Conservation (phyloP, 1,284 basidiomycete species). For the Flammula alnicola region DNA sequence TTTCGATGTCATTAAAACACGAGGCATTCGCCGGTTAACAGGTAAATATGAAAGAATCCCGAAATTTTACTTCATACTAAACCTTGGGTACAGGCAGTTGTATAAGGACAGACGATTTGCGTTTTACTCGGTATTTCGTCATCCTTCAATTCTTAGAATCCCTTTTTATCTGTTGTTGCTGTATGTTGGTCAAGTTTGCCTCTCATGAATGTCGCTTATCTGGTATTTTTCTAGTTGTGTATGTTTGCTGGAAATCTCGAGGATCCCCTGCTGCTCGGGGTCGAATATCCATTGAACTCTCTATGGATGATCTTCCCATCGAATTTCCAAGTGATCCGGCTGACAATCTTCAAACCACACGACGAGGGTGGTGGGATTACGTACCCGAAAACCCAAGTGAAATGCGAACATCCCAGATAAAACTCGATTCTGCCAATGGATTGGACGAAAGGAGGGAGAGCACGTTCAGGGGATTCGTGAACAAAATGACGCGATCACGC, state of each 20-base stretch:
- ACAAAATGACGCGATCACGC: background rate
- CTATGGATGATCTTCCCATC: slow-evolving; percentile 44
- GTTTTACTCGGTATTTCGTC: slow-evolving; percentile 50
- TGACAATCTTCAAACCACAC: slow-evolving; percentile 29
- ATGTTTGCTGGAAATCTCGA: slow-evolving; percentile 60
- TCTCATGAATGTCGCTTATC: background rate
- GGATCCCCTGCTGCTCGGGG: slow-evolving; percentile 55
- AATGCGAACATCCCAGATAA: background rate
- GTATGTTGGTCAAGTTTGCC: slow-evolving; percentile 43
- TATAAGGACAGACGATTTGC: slow-evolving; percentile 35
- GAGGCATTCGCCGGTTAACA: slow-evolving; percentile 47
- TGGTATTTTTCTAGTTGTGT: slow-evolving; percentile 46
- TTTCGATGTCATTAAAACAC: slow-evolving; percentile 46
- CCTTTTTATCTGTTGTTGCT: slow-evolving; percentile 62
- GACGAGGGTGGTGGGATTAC: slow-evolving; percentile 64
- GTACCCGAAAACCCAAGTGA: slow-evolving; percentile 24
- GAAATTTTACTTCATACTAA: slow-evolving; percentile 5
- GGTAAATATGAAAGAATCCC: slow-evolving; percentile 36
- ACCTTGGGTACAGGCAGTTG: slow-evolving; percentile 40
- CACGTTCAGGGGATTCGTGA: background rate
- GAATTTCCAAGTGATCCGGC: slow-evolving; percentile 30
- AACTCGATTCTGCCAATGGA: background rate
- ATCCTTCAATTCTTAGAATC: slow-evolving; percentile 58
- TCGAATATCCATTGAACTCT: slow-evolving; percentile 57
- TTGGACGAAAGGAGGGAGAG: background rate